phyloP scores from a whole-genome alignment of 1,284 basidiomycete species.

The Termitomyces sp. region DNA sequence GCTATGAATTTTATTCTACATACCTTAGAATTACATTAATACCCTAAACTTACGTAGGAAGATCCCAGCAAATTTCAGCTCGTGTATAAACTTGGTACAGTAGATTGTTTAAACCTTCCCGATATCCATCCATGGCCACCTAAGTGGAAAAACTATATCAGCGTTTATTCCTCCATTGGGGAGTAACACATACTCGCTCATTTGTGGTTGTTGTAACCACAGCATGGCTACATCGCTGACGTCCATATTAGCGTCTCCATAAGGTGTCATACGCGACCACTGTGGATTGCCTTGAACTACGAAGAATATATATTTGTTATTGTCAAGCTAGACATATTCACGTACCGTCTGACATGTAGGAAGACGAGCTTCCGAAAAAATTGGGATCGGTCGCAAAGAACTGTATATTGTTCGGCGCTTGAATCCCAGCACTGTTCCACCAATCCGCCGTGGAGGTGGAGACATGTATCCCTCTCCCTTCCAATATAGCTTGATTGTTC shows the following conservation, averaged over 20 bases:
- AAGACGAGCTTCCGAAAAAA: neutral
- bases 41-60: neutral
- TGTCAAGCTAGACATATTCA: neutral
- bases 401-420: neutral
- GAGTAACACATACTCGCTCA: conserved; percentile 10
- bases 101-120: conserved; percentile 1
- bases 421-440: neutral
- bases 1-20: neutral
- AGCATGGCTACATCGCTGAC: conserved; percentile 13
- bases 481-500: neutral
- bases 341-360: conserved; percentile 4
- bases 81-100: neutral
- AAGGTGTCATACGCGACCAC: conserved; percentile 4
- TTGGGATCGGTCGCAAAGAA: neutral
- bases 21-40: neutral
- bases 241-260: conserved; percentile 10
- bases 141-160: neutral
- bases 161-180: neutral
- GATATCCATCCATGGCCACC: conserved; percentile 10
- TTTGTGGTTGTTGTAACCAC: conserved; percentile 13
- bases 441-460: neutral
- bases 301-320: neutral
- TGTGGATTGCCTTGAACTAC: conserved; percentile 2
- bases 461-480: neutral
- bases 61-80: neutral